Evolutionary conservation across 352 stramenopile genomes (phyloP).

Genomic region (Aphanomyces astaci): DNA sequence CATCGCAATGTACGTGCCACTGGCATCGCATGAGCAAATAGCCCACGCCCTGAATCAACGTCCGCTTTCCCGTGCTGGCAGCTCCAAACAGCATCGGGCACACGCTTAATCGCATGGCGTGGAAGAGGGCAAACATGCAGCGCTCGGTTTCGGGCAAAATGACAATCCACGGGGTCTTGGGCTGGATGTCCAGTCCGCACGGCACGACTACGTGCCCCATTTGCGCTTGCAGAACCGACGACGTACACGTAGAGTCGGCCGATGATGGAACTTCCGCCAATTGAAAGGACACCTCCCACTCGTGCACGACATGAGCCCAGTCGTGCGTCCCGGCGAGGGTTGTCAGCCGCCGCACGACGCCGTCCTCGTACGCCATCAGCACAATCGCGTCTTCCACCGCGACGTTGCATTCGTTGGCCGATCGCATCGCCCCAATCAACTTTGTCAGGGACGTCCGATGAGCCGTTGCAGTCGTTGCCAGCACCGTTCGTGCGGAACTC

Average conservation of each 20-base stretch:
- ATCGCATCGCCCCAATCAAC: background rate
- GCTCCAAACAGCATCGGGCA: background rate
- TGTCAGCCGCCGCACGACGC: background rate
- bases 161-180: background rate
- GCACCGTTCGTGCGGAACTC: background rate
- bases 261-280: background rate
- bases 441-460: background rate
- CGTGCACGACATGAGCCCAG: background rate
- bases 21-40: conserved; percentile 1
- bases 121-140: conserved; percentile 1
- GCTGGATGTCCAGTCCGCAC: background rate
- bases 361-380: background rate
- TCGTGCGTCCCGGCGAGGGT: background rate
- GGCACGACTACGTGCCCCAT: conserved; percentile 1
- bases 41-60: background rate
- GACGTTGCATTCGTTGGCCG: background rate
- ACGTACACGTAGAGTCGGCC: background rate
- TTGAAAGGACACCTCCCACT: background rate
- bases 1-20: background rate
- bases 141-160: background rate
- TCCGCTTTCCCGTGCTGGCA: background rate
- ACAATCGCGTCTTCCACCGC: background rate
- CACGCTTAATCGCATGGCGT: background rate
- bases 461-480: background rate
- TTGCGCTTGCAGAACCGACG: background rate